These are phyloP conservation scores for Penicillium sp. DNA, from an alignment of 2,329 filamentous ascomycete genomes.

Conservation along the genomic window DNA sequence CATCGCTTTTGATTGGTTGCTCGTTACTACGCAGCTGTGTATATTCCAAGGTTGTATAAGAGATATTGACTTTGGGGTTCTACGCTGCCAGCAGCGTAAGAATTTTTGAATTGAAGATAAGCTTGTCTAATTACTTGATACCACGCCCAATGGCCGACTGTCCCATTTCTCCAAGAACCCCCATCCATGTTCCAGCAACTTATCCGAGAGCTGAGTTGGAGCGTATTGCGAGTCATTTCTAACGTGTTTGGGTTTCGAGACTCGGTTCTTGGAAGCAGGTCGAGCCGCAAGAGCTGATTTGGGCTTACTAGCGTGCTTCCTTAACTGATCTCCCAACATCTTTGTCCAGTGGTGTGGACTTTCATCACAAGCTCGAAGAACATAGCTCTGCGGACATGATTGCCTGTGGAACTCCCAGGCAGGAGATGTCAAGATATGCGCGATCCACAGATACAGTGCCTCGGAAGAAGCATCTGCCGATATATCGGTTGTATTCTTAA, in stretches of 20 bases:
- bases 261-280: neutral
- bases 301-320: conserved; percentile 5
- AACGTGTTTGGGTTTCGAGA: conserved; percentile 3
- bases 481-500: conserved; percentile 17
- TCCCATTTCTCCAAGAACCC: conserved; percentile 31
- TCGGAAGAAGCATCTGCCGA: conserved; percentile 40
- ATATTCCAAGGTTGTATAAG: neutral
- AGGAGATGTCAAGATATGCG: conserved; percentile 46
- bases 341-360: conserved; percentile 36
- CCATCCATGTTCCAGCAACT: conserved; percentile 33
- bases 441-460: conserved; percentile 51
- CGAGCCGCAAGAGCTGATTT: neutral
- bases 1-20: conserved; percentile 8
- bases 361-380: conserved; percentile 35
- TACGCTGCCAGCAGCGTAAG: conserved; percentile 25
- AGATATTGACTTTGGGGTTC: neutral
- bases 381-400: conserved; percentile 34
- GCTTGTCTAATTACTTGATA: conserved; percentile 16
- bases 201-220: conserved; percentile 18
- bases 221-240: conserved; percentile 4
- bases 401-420: conserved; percentile 37
- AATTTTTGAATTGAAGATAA: conserved; percentile 1
- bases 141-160: conserved; percentile 37
- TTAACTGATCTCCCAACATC: conserved; percentile 22
- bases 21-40: neutral